Evolutionary conservation across 2,329 filamentous ascomycete genomes (phyloP).

Genomic region (Scedosporium minutisporum): DNA sequence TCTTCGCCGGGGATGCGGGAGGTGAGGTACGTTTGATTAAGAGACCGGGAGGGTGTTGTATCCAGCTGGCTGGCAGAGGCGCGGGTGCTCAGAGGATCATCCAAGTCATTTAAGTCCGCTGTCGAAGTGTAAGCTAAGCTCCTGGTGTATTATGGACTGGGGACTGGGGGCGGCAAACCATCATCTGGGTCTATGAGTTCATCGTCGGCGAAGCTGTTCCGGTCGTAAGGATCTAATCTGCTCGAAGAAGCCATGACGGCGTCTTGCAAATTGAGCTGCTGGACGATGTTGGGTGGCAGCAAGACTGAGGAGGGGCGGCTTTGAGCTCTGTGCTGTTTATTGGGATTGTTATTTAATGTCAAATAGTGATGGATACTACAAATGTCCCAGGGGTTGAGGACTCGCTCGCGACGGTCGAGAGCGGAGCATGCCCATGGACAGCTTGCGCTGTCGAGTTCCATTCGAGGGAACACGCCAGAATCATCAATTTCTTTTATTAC

Average conservation of each 20-base stretch:
- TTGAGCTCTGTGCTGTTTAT: too few relatives aligned
- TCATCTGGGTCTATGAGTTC: slow-evolving; percentile 74
- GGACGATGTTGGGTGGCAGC: neutral
- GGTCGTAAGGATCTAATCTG: slow-evolving; percentile 8
- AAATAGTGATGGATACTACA: too few relatives aligned
- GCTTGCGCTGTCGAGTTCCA: too few relatives aligned
- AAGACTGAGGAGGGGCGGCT: too few relatives aligned
- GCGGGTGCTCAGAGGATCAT: slow-evolving; percentile 60
- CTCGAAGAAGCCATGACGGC: slow-evolving; percentile 9
- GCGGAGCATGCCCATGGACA: too few relatives aligned
- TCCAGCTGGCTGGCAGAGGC: slow-evolving; percentile 68
- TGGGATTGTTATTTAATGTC: too few relatives aligned
- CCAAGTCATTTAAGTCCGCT: slow-evolving; percentile 87
- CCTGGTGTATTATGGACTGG: neutral
- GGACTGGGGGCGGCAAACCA: slow-evolving; percentile 36
- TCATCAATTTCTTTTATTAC: too few relatives aligned
- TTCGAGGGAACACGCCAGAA: too few relatives aligned
- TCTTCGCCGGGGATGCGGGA: slow-evolving; percentile 89
- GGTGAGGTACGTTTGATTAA: slow-evolving; percentile 75
- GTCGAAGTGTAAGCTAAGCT: slow-evolving; percentile 12
- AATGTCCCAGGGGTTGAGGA: too few relatives aligned
- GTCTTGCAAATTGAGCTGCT: neutral
- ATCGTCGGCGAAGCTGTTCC: slow-evolving; percentile 47
- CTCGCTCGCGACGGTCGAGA: too few relatives aligned
- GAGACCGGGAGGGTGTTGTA: slow-evolving; percentile 58